Evolutionary conservation across 2,329 filamentous ascomycete genomes (phyloP).

Genomic region (Aspergillus tamarii): DNA sequence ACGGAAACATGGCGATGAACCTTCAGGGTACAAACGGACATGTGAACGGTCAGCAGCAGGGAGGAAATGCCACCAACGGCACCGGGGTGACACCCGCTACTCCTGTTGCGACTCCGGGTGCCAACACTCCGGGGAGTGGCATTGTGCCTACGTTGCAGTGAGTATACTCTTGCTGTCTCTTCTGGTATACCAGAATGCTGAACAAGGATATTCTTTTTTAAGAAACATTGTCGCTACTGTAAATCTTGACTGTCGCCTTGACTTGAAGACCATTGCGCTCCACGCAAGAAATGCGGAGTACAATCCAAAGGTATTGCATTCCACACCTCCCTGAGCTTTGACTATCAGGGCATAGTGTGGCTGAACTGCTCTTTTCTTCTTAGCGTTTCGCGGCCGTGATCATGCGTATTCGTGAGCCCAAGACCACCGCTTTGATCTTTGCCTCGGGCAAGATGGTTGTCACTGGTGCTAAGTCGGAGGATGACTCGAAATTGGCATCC

Average conservation of each 20-base stretch:
- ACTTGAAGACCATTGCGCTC: slow-evolving; percentile 97
- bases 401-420: slow-evolving; percentile 99
- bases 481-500: slow-evolving; percentile 94
- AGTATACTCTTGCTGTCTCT: slow-evolving; percentile 64
- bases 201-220: slow-evolving; percentile 49
- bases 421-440: slow-evolving; percentile 97
- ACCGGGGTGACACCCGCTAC: slow-evolving; percentile 85
- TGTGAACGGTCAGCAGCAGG: slow-evolving; percentile 58
- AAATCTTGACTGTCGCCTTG: slow-evolving; percentile 94
- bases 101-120: slow-evolving; percentile 87
- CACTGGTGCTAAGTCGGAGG: slow-evolving; percentile 95
- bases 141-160: slow-evolving; percentile 95
- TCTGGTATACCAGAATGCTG: slow-evolving; percentile 54
- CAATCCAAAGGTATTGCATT: slow-evolving; percentile 83
- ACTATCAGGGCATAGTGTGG: slow-evolving; percentile 45
- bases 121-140: slow-evolving; percentile 79
- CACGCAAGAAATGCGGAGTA: slow-evolving; percentile 98
- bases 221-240: slow-evolving; percentile 99
- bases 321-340: slow-evolving; percentile 36
- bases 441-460: slow-evolving; percentile 99
- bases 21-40: slow-evolving; percentile 50
- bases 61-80: slow-evolving; percentile 64
- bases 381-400: slow-evolving; percentile 99
- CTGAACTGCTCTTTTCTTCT: slow-evolving; percentile 50
- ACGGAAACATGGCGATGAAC: slow-evolving; percentile 56